These are phyloP conservation scores for Xylaria curta DNA, from an alignment of 495 filamentous ascomycete genomes.

Conservation along the genomic window DNA sequence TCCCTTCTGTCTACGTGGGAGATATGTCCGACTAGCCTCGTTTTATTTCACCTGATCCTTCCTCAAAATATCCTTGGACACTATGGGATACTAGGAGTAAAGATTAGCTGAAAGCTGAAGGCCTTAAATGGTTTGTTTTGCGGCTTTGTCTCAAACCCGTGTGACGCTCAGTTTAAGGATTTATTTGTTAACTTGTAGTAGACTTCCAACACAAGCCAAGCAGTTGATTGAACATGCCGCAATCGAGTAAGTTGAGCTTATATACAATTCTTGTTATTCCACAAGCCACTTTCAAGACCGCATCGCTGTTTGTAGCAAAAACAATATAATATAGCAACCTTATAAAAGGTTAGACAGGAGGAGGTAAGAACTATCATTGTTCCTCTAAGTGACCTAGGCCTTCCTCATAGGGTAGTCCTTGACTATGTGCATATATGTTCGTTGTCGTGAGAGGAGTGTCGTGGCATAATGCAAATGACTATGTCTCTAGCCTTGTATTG, in stretches of 20 bases:
- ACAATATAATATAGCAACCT: neutral
- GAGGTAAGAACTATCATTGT: neutral
- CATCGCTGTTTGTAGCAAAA: neutral
- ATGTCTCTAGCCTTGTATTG: neutral
- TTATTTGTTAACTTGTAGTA: neutral
- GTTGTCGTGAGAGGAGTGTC: neutral
- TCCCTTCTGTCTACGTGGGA: neutral
- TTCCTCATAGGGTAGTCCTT: neutral
- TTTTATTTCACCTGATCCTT: neutral
- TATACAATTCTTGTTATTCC: neutral
- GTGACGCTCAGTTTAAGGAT: neutral
- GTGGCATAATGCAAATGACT: neutral
- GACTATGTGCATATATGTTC: neutral
- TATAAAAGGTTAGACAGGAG: no score
- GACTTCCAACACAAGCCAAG: neutral
- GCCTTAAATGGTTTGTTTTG: neutral
- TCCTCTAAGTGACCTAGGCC: neutral
- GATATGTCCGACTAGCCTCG: neutral
- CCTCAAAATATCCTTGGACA: neutral
- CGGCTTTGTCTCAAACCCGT: neutral
- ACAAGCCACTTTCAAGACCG: neutral
- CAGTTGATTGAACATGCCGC: neutral
- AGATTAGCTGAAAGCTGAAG: neutral
- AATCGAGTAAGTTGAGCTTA: neutral
- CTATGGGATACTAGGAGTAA: neutral